Percentiles rank a stretch among this genome's conserved stretches.
Conservation (phyloP, 139 green algal species). For the Chloropicon primus region DNA sequence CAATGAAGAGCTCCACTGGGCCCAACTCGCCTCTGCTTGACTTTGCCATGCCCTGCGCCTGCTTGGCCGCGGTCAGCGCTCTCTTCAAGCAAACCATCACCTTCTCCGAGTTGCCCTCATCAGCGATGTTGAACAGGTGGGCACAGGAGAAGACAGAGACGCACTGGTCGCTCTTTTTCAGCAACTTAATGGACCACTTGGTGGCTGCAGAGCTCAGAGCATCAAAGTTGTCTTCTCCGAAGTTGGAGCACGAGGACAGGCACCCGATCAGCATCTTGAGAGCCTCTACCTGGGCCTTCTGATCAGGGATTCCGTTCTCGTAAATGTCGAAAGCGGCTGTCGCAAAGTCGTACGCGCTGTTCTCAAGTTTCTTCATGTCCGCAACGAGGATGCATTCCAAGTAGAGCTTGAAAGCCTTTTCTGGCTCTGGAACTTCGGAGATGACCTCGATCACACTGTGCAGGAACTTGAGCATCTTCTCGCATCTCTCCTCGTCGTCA, state of each 20-base stretch:
- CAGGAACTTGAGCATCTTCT: constrained; percentile 32
- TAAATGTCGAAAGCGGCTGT: constrained; percentile 75
- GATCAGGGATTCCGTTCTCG: constrained; percentile 76
- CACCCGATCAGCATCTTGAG: neutral
- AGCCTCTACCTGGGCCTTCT: neutral
- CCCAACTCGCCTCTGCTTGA: constrained; percentile 9
- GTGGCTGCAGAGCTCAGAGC: constrained; percentile 62
- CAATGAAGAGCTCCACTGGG: constrained; percentile 47
- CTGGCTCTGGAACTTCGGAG: neutral
- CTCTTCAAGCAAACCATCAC: constrained; percentile 65
- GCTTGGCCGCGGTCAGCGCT: constrained; percentile 59
- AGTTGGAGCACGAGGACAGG: constrained; percentile 42
- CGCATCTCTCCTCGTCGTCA: constrained; percentile 1
- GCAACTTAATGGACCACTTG: constrained; percentile 67
- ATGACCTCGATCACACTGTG: constrained; percentile 4
- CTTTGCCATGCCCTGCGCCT: constrained; percentile 53
- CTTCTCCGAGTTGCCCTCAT: constrained; percentile 19
- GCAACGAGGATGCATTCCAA: neutral
- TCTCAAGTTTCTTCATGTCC: constrained; percentile 34
- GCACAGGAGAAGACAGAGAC: constrained; percentile 52
- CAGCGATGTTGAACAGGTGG: constrained; percentile 80
- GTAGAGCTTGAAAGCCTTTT: neutral
- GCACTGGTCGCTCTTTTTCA: constrained; percentile 82
- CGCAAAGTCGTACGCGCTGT: constrained; percentile 73
- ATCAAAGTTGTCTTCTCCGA: constrained; percentile 59